Conservation (phyloP, 2,329 filamentous ascomycete species). For the Ciborinia camelliae region DNA sequence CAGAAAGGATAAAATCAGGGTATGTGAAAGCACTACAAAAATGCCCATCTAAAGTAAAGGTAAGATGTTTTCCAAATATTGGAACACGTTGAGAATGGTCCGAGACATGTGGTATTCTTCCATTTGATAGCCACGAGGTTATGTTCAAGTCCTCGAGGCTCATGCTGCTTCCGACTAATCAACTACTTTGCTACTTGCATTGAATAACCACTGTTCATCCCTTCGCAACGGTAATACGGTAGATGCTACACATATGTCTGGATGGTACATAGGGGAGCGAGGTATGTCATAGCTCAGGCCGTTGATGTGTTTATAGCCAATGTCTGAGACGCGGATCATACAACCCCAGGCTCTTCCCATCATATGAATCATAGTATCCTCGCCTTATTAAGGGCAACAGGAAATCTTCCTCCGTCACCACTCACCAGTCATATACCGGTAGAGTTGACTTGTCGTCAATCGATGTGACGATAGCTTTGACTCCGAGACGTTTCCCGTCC, state of each 20-base stretch:
- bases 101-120: neutral
- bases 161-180: neutral
- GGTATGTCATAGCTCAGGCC: slow-evolving; percentile 4
- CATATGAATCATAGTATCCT: neutral
- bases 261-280: neutral
- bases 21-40: neutral
- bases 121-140: neutral
- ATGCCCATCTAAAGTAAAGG: neutral
- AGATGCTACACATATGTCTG: neutral
- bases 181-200: slow-evolving; percentile 5
- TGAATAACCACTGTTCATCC: neutral
- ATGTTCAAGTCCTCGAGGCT: neutral
- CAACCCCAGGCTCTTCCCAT: neutral
- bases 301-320: neutral
- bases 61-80: neutral
- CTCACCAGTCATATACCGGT: neutral
- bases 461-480: neutral
- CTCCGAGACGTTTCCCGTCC: neutral
- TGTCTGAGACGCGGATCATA: slow-evolving; percentile 17
- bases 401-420: neutral
- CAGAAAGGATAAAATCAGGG: neutral
- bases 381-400: neutral
- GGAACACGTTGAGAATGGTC: neutral
- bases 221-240: slow-evolving; percentile 1
- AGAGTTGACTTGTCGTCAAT: neutral